Base-by-base conservation (phyloP, 2,329 filamentous ascomycete genomes). In the Fusarium tanahbumbuense region DNA sequence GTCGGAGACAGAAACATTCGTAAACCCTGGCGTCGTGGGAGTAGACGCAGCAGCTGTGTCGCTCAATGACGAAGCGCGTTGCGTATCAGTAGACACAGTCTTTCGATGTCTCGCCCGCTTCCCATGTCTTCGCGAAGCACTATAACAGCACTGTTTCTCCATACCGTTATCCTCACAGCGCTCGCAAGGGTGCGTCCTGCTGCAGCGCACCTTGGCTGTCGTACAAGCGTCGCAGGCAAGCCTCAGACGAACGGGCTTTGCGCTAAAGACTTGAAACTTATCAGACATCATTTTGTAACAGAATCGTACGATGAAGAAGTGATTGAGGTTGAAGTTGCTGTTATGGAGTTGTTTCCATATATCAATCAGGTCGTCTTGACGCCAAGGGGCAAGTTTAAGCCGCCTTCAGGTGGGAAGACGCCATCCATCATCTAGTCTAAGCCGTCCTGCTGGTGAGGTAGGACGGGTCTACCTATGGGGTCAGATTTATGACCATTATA, bases 201-300 rank as follows among this genome's bases (percentile, higher is more conserved):
- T 69, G 41, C 67, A 69, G 16, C 67, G 59, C 8, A 69, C 67
- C n/a, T 69, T 69, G 44, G 67, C 67, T 18, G 67, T 67, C 18
- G 67, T 69, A 62, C 67, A 69, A 41, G 67, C 52, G 40, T 69
- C 67, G 44, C 67, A 69, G 37, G 67, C 67, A 48, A 69, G 67
- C 22, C 67, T 60, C 32, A 69, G 34, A 6, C 61, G 48, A 18
- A 69, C 67, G 11, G 67, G 61, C 27, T 68, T 68, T 7, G 46
- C 28, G n/a, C 37, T 34, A n/a, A 65, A 44, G 11, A 16, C 4
- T 59, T 25, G 63, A 23, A 44, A 66, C 13, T 42, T n/a, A 30
- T 63, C 56, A 46, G 61, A 27, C 62, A 67, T 66, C 18, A 18
- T 66, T 22, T 1, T 46, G 5, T 13, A 23, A 15, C 20, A 22